Evolutionary conservation across 1,284 basidiomycete genomes (phyloP), one percentile per base, ranked within the genome.

Genomic region (Testicularia cyperi): DNA sequence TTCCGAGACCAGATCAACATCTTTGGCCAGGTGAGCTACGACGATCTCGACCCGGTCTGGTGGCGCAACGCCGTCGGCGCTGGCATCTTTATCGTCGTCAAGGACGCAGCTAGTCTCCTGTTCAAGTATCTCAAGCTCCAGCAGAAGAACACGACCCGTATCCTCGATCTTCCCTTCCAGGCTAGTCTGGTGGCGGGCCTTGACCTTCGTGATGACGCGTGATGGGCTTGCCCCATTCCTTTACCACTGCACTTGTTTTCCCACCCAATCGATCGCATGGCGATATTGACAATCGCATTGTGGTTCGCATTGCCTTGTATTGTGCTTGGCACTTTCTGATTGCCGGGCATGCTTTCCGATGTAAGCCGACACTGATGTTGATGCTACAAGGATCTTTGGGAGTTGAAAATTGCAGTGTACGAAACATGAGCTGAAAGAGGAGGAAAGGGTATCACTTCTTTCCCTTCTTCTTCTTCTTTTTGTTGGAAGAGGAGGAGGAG

Each of bases 11-110:
- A 39, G 9, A 35, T 54, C 12, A 45, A 45, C 6, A 15, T 48
- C 34, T 27, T 53, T 2, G 38, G 41, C 31, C 38, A 36, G 29
- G n/a, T 30, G 26, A 21, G 44, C 5, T 64, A 61, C 26, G 63
- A 68, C 30, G 65, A 73, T 14, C 47, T 72, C 15, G 72, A 74
- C 23, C 66, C 70, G 2, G 57, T 73, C 1, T 74, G 72, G 72
- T 73, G 40, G 37, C 44, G 72, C 3, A 74, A 71, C 33, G 55
- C 69, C 1, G 31, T 74, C 2, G 72, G 72, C 10, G 64, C 62
- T 0, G 65, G 46, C 10, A n/a, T 70, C 4, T 74, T 55, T 38
- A 65, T 73, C 18, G 34, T 71, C 25, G 9, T 64, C 26, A 71
- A 68, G 31, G 72, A 74, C 38, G 49, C 52, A 2, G 37, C 45